Percentiles rank a stretch among this genome's conserved stretches.
Conservation (phyloP, 495 filamentous ascomycete species). For the Chaetomium tenue region DNA sequence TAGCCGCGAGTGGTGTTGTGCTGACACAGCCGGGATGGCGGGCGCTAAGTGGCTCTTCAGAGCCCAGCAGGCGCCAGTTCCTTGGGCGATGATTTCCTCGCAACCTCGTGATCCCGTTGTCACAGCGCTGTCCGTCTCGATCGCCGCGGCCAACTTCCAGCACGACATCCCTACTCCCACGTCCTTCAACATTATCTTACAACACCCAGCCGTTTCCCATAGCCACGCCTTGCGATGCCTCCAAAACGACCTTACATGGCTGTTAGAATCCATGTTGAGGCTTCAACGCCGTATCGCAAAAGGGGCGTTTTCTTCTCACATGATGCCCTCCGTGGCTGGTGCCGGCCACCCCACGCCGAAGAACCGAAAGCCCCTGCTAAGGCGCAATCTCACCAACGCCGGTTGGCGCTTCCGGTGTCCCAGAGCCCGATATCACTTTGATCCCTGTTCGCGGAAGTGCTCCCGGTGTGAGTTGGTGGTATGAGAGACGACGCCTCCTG, state of each 20-base stretch:
- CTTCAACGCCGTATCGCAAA: not conserved
- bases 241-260: not conserved
- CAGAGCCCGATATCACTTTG: slow-evolving; percentile 8
- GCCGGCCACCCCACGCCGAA: slow-evolving; percentile 19
- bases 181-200: slow-evolving; percentile 20
- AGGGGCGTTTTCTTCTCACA: not conserved
- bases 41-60: slow-evolving; percentile 28
- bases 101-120: slow-evolving; percentile 37
- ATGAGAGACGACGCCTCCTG: not conserved
- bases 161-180: slow-evolving; percentile 2
- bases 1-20: slow-evolving; percentile 27
- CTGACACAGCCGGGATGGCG: slow-evolving; percentile 33
- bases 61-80: not conserved
- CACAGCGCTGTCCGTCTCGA: slow-evolving; percentile 27
- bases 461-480: slow-evolving; percentile 17
- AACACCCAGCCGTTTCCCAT: not conserved
- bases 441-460: slow-evolving; percentile 24
- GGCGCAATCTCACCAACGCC: slow-evolving; percentile 12
- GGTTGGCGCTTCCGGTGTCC: slow-evolving; percentile 11
- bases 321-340: not conserved
- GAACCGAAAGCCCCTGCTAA: slow-evolving; percentile 3
- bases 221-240: not conserved
- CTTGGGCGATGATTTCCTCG: slow-evolving; percentile 23
- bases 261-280: not conserved
- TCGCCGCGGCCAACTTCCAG: slow-evolving; percentile 29